A percentile compares a stretch with the other conserved stretches of the same genome.
phyloP scores from a whole-genome alignment of 306 rosid genomes.

The Crataegus laevigata region DNA sequence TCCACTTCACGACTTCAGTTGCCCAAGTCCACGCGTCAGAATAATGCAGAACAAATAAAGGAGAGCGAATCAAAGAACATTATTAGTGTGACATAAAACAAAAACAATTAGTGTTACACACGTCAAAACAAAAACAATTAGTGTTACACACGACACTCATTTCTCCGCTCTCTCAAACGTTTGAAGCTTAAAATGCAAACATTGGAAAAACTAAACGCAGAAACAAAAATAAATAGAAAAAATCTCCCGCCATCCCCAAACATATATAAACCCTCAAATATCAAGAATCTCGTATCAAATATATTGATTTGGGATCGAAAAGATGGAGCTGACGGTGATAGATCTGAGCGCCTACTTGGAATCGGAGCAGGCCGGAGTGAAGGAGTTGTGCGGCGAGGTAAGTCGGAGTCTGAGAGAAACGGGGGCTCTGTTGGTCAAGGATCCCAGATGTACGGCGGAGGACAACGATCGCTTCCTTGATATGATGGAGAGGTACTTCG shows the following conservation, averaged over 20 bases:
- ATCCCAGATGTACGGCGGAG: conserved; percentile 67
- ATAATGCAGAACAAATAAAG: not conserved
- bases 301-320: not conserved
- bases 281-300: not conserved
- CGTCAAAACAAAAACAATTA: too few species aligned
- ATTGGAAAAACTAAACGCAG: not conserved
- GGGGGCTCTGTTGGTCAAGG: conserved; percentile 76
- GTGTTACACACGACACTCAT: not conserved
- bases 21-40: too few species aligned
- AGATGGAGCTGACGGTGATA: conserved; percentile 68
- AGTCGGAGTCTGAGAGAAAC: conserved; percentile 75
- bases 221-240: not conserved
- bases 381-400: conserved; percentile 46
- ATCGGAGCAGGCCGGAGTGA: conserved; percentile 3
- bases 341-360: conserved; percentile 56
- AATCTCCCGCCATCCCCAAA: conserved; percentile 2
- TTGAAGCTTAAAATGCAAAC: not conserved
- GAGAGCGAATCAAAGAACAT: not conserved
- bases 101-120: too few species aligned
- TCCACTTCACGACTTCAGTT: not conserved
- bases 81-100: too few species aligned
- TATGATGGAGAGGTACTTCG: conserved; percentile 88
- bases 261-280: not conserved
- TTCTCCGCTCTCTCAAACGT: not conserved
- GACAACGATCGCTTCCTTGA: conserved; percentile 92